Percentiles rank a stretch among this genome's conserved stretches.
These are phyloP conservation scores for Boletus mariae DNA, from an alignment of 1,284 basidiomycete genomes.

Conservation along the genomic window DNA sequence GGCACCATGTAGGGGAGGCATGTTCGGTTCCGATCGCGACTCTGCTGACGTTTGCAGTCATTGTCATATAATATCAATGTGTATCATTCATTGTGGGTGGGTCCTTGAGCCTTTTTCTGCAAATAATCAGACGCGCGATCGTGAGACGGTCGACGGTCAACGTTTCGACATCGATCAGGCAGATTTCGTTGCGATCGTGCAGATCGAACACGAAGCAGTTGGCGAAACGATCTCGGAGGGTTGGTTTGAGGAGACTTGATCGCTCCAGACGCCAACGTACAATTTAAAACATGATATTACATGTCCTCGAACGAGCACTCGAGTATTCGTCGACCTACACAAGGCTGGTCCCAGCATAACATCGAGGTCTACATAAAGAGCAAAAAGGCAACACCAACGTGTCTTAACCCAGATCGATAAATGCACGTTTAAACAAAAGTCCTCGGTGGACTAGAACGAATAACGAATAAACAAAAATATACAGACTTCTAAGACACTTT, in stretches of 20 bases:
- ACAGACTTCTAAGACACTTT: not conserved
- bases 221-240: not conserved
- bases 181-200: constrained; percentile 1
- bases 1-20: not conserved
- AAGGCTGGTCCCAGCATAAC: not conserved
- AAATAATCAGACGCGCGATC: not conserved
- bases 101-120: not conserved
- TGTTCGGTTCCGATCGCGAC: constrained; percentile 8
- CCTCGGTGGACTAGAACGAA: constrained; percentile 2
- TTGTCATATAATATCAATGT: not conserved
- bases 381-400: constrained; percentile 1
- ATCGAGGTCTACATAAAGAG: not conserved
- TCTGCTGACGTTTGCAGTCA: not conserved
- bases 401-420: not conserved
- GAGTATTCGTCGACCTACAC: not conserved
- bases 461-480: not conserved
- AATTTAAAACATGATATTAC: constrained; percentile 1
- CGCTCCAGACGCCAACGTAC: not conserved
- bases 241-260: not conserved
- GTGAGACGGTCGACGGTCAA: not conserved
- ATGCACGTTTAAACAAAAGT: not conserved
- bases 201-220: not conserved
- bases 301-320: not conserved
- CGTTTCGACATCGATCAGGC: constrained; percentile 1
- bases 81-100: not conserved